phyloP scores from a whole-genome alignment of 2,329 filamentous ascomycete genomes.

The Fusarium sarcochroum region DNA sequence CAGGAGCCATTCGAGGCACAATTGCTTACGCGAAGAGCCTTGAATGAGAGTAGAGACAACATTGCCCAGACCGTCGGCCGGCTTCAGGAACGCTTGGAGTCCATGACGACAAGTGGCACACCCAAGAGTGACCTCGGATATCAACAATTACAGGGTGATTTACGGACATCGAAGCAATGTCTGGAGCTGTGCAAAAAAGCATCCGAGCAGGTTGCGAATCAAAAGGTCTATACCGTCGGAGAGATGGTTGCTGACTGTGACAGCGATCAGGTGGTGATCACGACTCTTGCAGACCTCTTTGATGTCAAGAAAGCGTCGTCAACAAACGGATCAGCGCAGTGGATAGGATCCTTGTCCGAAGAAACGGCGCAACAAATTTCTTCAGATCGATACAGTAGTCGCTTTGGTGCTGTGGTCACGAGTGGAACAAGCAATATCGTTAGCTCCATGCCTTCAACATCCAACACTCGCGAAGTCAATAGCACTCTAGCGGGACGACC shows the following conservation, averaged over 20 bases:
- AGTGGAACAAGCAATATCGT: background rate
- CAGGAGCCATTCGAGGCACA: conserved; percentile 52
- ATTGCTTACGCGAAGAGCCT: conserved; percentile 48
- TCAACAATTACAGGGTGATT: conserved; percentile 52
- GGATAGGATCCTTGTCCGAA: conserved; percentile 55
- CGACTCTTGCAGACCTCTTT: conserved; percentile 59
- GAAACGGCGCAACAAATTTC: conserved; percentile 40
- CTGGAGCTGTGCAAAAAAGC: conserved; percentile 57
- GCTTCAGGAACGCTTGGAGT: conserved; percentile 52
- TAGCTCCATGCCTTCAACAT: background rate
- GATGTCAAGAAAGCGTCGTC: conserved; percentile 55
- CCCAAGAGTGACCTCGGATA: conserved; percentile 45
- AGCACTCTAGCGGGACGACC: background rate
- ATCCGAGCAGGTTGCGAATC: conserved; percentile 46
- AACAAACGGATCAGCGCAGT: conserved; percentile 52
- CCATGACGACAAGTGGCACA: conserved; percentile 42
- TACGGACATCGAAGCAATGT: conserved; percentile 54
- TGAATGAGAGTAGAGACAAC: conserved; percentile 51
- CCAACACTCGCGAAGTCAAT: background rate
- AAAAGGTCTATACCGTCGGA: conserved; percentile 54
- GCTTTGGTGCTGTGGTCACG: conserved; percentile 28
- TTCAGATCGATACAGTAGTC: conserved; percentile 38
- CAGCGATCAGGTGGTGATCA: conserved; percentile 58
- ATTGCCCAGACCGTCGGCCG: conserved; percentile 51
- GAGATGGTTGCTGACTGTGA: conserved; percentile 55